These are phyloP conservation scores for Vitis hybrid DNA, from an alignment of 177 flowering plant species.

Conservation along the genomic window DNA sequence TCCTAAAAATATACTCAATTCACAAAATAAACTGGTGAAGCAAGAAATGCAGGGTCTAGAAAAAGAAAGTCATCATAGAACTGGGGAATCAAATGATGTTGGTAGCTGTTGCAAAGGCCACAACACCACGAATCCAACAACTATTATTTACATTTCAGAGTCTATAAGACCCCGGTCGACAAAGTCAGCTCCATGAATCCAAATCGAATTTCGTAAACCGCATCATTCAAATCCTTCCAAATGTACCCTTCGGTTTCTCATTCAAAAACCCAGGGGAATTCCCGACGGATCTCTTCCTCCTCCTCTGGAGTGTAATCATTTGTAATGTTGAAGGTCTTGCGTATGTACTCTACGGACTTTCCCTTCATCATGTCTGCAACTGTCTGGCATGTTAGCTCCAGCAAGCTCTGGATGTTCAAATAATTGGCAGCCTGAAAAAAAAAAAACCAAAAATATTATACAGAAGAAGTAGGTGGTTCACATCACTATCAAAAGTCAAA, in stretches of 20 bases:
- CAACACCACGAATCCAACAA: not conserved
- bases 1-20: too few relatives aligned
- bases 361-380: slow-evolving; percentile 56
- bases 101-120: not conserved
- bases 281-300: slow-evolving; percentile 48
- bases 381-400: slow-evolving; percentile 52
- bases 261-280: slow-evolving; percentile 54
- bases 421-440: slow-evolving; percentile 45
- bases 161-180: not conserved
- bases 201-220: too few relatives aligned
- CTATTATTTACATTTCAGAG: slow-evolving; percentile 1
- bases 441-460: not conserved
- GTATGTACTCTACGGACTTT: slow-evolving; percentile 46
- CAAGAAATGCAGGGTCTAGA: too few relatives aligned
- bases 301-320: slow-evolving; percentile 54
- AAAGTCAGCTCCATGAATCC: too few relatives aligned
- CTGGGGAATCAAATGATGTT: not conserved
- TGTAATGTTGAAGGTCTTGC: slow-evolving; percentile 40
- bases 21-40: too few relatives aligned
- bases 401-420: slow-evolving; percentile 39
- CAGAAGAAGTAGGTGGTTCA: too few relatives aligned
- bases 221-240: too few relatives aligned
- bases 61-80: not conserved
- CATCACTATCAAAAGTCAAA: too few relatives aligned
- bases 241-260: not conserved